A percentile compares a stretch with the other conserved stretches of the same genome.
Conservation (phyloP, 2,329 filamentous ascomycete species). For the Stagonosporopsis chrysanthemi region DNA sequence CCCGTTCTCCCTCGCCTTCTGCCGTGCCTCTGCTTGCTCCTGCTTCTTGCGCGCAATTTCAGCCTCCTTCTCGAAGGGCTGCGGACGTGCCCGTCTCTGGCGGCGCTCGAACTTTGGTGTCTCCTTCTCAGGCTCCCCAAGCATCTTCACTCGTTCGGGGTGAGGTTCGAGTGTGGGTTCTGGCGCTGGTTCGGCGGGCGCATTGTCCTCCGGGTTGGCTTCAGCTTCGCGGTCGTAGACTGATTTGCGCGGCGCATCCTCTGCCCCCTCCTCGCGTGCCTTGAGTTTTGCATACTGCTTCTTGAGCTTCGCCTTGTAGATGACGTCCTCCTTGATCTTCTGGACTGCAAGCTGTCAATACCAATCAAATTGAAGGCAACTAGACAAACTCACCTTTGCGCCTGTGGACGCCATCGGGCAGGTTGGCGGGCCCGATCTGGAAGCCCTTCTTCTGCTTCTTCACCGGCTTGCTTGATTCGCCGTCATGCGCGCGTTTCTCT, state of each 20-base stretch:
- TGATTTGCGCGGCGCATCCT: constrained; percentile 40
- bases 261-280: constrained; percentile 59
- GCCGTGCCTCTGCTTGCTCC: constrained; percentile 69
- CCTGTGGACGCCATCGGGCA: constrained; percentile 87
- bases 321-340: constrained; percentile 88
- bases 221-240: constrained; percentile 44
- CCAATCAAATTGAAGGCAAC: background rate
- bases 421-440: constrained; percentile 83
- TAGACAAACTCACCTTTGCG: constrained; percentile 69
- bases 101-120: constrained; percentile 30
- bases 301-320: constrained; percentile 91
- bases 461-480: constrained; percentile 39
- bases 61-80: constrained; percentile 55
- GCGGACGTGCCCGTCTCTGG: constrained; percentile 38
- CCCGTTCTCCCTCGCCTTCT: constrained; percentile 67
- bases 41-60: constrained; percentile 60
- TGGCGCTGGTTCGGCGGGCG: constrained; percentile 32
- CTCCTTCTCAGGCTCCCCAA: constrained; percentile 53
- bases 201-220: constrained; percentile 23
- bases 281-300: constrained; percentile 92
- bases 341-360: constrained; percentile 63
- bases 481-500: constrained; percentile 64
- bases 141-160: constrained; percentile 66
- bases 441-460: constrained; percentile 74
- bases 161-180: constrained; percentile 61